These are phyloP conservation scores for Suhomyces coccinellae DNA, from an alignment of 1,139 yeast genomes.

Conservation along the genomic window DNA sequence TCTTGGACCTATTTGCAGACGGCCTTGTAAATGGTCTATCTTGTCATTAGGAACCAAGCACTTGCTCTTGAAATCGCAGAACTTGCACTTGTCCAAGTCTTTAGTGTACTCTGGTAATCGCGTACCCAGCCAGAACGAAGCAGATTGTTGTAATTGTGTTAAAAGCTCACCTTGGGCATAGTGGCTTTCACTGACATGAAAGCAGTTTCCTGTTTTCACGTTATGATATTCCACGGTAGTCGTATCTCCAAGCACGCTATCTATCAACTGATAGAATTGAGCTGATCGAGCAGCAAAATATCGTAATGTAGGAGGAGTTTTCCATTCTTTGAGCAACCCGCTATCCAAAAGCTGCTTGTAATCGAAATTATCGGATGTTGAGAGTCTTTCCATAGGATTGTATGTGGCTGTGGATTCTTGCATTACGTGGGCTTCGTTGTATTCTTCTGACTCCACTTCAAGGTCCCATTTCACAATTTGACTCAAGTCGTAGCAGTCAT, in stretches of 20 bases:
- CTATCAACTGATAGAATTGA: slow-evolving; percentile 44
- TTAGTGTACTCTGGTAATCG: slow-evolving; percentile 43
- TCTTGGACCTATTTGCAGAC: slow-evolving; percentile 11
- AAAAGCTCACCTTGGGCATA: slow-evolving; percentile 30
- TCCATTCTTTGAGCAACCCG: slow-evolving; percentile 44
- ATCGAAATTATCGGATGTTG: slow-evolving; percentile 11
- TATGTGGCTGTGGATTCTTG: not conserved
- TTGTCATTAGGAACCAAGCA: slow-evolving; percentile 35
- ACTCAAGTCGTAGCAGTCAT: slow-evolving; percentile 12
- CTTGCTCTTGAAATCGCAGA: slow-evolving; percentile 49
- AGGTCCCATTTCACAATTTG: slow-evolving; percentile 3
- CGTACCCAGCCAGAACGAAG: slow-evolving; percentile 57
- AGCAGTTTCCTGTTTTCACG: slow-evolving; percentile 31
- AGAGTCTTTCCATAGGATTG: slow-evolving; percentile 3
- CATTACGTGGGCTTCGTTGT: not conserved
- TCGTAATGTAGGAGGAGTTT: slow-evolving; percentile 53
- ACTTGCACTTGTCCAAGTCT: slow-evolving; percentile 45
- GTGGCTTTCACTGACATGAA: slow-evolving; percentile 30
- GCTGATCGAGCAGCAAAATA: slow-evolving; percentile 57
- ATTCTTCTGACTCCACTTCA: not conserved
- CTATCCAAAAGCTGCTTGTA: slow-evolving; percentile 13
- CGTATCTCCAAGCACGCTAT: slow-evolving; percentile 25
- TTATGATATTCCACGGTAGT: slow-evolving; percentile 57
- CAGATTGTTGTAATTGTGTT: slow-evolving; percentile 31
- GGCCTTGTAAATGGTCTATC: slow-evolving; percentile 4